Conservation (phyloP, 148 eudicot genomes). For the Polygonum maritimum region DNA sequence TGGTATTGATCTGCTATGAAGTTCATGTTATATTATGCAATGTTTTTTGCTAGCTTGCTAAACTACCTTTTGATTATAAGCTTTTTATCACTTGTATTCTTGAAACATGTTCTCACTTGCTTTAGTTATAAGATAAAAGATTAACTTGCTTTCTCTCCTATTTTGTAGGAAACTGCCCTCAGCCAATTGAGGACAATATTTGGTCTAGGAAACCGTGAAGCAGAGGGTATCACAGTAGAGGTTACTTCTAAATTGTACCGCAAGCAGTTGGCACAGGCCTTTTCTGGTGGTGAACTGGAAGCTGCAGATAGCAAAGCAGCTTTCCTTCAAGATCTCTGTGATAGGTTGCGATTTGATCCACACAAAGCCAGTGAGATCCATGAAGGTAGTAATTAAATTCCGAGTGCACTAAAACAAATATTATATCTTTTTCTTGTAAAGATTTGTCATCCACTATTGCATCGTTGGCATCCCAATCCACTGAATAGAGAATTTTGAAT, state of each 20-base stretch:
- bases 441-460: background rate
- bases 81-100: background rate
- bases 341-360: conserved; percentile 66
- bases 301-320: conserved; percentile 92
- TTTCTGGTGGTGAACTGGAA: conserved; percentile 65
- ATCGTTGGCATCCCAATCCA: background rate
- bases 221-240: conserved; percentile 64
- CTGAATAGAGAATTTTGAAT: background rate
- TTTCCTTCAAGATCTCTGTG: conserved; percentile 73
- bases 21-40: background rate
- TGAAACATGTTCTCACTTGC: background rate
- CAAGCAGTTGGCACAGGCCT: conserved; percentile 61
- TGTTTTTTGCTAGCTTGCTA: background rate
- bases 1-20: background rate
- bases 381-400: conserved; percentile 39
- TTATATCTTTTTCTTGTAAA: background rate
- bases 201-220: conserved; percentile 90
- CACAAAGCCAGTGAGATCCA: conserved; percentile 78
- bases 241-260: conserved; percentile 74
- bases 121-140: background rate
- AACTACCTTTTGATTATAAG: background rate
- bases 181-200: conserved; percentile 80
- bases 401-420: background rate
- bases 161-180: conserved; percentile 65
- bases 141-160: background rate